Conservation (phyloP, 2,329 filamentous ascomycete species). For the Akanthomyces muscarius region DNA sequence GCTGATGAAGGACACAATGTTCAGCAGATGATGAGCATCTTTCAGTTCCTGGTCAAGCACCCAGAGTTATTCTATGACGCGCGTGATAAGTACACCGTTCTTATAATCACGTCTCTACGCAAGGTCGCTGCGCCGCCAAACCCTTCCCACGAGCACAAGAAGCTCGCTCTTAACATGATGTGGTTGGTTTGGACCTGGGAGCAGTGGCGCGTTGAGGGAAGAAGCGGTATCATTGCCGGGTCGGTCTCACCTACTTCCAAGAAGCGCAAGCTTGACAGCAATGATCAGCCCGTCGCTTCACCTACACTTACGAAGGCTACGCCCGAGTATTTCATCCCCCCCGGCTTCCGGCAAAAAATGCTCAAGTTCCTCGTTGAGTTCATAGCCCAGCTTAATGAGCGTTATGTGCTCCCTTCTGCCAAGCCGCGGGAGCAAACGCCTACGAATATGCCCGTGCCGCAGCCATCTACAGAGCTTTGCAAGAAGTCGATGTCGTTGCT, state of each 20-base stretch:
- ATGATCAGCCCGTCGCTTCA: constrained; percentile 47
- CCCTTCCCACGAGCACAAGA: constrained; percentile 86
- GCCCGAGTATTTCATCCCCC: constrained; percentile 64
- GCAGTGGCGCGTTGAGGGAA: constrained; percentile 69
- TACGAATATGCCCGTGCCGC: constrained; percentile 44
- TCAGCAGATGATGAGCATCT: constrained; percentile 95
- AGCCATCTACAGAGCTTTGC: constrained; percentile 70
- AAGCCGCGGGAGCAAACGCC: constrained; percentile 55
- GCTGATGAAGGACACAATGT: constrained; percentile 92
- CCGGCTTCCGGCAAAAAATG: constrained; percentile 69
- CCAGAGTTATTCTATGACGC: constrained; percentile 93
- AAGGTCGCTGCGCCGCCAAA: constrained; percentile 84
- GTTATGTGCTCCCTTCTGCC: constrained; percentile 71
- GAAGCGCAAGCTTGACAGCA: constrained; percentile 73
- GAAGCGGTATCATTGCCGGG: constrained; percentile 34
- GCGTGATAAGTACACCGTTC: constrained; percentile 80
- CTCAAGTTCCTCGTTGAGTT: constrained; percentile 95
- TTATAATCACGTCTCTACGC: constrained; percentile 82
- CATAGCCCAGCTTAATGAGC: constrained; percentile 83
- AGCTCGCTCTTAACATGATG: constrained; percentile 85
- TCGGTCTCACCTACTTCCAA: constrained; percentile 68
- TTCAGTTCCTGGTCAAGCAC: constrained; percentile 91
- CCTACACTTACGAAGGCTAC: constrained; percentile 47
- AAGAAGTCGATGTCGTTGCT: constrained; percentile 80
- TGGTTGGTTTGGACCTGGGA: constrained; percentile 92